Evolutionary conservation across 2,329 filamentous ascomycete species (phyloP).

Genomic region (Pseudovirgaria hyperparasitica): DNA sequence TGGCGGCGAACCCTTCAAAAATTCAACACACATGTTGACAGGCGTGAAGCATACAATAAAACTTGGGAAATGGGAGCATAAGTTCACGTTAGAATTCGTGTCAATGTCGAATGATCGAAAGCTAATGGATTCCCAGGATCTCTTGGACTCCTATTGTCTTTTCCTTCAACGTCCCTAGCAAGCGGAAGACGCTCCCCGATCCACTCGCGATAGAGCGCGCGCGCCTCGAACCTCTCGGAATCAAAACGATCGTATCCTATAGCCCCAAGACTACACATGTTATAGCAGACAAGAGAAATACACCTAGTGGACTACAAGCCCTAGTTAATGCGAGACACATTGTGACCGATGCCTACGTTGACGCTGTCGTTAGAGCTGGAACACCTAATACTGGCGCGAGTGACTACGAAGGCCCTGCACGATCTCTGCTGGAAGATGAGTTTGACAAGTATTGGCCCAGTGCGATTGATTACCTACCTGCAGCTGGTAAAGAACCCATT

Average conservation of each 20-base stretch:
- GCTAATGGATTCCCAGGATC: slow-evolving; percentile 37
- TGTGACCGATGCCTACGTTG: slow-evolving; percentile 60
- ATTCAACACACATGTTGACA: slow-evolving; percentile 34
- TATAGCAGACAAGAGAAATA: slow-evolving; percentile 80
- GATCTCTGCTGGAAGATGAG: slow-evolving; percentile 58
- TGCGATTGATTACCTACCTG: slow-evolving; percentile 57
- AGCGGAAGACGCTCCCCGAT: slow-evolving; percentile 35
- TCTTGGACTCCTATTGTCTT: slow-evolving; percentile 72
- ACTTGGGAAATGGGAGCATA: slow-evolving; percentile 56
- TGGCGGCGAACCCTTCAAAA: slow-evolving; percentile 51
- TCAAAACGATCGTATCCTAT: slow-evolving; percentile 71
- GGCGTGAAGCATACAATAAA: slow-evolving; percentile 47
- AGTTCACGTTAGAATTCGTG: slow-evolving; percentile 39
- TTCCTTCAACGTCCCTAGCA: slow-evolving; percentile 63
- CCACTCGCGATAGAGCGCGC: slow-evolving; percentile 38
- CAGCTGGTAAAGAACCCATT: slow-evolving; percentile 61
- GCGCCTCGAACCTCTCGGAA: slow-evolving; percentile 69
- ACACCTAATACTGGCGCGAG: slow-evolving; percentile 20
- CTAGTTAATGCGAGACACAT: slow-evolving; percentile 70
- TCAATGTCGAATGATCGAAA: neutral
- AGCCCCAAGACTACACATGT: slow-evolving; percentile 68
- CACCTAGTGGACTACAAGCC: slow-evolving; percentile 73
- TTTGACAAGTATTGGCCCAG: slow-evolving; percentile 72
- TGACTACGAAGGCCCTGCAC: slow-evolving; percentile 38
- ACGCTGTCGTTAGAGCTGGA: slow-evolving; percentile 54